Percentiles rank a stretch among this genome's conserved stretches.
These are phyloP conservation scores for Epichloe brachyelytri DNA, from an alignment of 2,329 filamentous ascomycete genomes.

Conservation along the genomic window DNA sequence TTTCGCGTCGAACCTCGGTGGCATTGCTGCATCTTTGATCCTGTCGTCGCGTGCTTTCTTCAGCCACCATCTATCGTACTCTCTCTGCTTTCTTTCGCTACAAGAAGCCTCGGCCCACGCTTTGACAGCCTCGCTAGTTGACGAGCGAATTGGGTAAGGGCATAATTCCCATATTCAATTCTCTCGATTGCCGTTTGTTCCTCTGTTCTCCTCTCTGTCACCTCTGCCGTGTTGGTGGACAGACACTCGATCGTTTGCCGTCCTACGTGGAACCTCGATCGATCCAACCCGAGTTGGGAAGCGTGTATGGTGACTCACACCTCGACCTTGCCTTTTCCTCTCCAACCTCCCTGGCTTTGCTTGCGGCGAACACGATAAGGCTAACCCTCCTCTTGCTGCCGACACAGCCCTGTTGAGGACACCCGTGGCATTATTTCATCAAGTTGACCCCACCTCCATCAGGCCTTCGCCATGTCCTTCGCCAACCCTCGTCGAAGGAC, in stretches of 20 bases:
- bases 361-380: neutral
- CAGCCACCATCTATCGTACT: neutral
- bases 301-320: neutral
- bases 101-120: neutral
- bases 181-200: neutral
- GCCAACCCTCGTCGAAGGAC: slow-evolving; percentile 35
- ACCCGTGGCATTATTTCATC: neutral
- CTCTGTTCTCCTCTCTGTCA: neutral
- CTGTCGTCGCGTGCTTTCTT: neutral
- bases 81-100: neutral
- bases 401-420: neutral
- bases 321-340: neutral
- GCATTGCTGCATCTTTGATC: neutral
- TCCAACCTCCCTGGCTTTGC: slow-evolving; percentile 1
- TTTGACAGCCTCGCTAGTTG: neutral
- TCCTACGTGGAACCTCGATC: neutral
- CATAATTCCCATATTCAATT: neutral
- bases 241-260: neutral
- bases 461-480: slow-evolving; percentile 29
- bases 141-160: neutral
- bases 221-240: neutral
- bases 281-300: neutral
- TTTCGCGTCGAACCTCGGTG: neutral
- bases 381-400: neutral
- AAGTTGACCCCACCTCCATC: neutral